phyloP scores from a whole-genome alignment of 2,329 filamentous ascomycete species.

The Scytalidium lignicola region DNA sequence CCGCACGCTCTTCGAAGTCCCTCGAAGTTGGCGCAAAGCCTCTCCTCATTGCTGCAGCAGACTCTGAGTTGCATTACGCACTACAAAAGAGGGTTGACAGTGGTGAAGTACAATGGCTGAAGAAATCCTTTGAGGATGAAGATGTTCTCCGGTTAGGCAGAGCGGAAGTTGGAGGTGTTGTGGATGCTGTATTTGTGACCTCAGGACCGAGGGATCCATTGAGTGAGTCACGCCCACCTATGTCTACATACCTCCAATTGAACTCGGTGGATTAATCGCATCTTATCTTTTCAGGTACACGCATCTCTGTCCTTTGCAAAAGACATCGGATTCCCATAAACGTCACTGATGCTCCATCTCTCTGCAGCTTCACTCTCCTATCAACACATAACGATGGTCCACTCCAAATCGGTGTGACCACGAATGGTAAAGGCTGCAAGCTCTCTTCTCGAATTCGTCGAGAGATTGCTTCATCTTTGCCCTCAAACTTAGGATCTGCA shows the following conservation, averaged over 20 bases:
- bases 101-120: constrained; percentile 60
- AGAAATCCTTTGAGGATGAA: constrained; percentile 60
- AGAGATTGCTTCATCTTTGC: constrained; percentile 78
- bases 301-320: constrained; percentile 70
- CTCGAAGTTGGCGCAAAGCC: constrained; percentile 77
- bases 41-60: constrained; percentile 68
- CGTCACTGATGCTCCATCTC: constrained; percentile 77
- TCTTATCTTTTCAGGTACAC: constrained; percentile 41
- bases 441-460: constrained; percentile 82
- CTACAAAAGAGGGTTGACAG: constrained; percentile 61
- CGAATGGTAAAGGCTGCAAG: constrained; percentile 91
- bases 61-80: constrained; percentile 52
- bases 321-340: constrained; percentile 86
- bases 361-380: constrained; percentile 86
- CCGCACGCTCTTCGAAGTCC: constrained; percentile 73
- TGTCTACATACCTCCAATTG: background rate
- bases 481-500: constrained; percentile 67
- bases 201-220: constrained; percentile 41
- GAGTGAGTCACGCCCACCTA: constrained; percentile 25
- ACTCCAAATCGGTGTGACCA: constrained; percentile 91
- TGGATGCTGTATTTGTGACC: constrained; percentile 92
- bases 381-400: constrained; percentile 88
- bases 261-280: constrained; percentile 3
- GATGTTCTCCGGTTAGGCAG: constrained; percentile 77
- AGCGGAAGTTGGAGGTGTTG: constrained; percentile 68